Conservation (phyloP, 371 early-diverging fungal species). For the Gilbertella persicaria region DNA sequence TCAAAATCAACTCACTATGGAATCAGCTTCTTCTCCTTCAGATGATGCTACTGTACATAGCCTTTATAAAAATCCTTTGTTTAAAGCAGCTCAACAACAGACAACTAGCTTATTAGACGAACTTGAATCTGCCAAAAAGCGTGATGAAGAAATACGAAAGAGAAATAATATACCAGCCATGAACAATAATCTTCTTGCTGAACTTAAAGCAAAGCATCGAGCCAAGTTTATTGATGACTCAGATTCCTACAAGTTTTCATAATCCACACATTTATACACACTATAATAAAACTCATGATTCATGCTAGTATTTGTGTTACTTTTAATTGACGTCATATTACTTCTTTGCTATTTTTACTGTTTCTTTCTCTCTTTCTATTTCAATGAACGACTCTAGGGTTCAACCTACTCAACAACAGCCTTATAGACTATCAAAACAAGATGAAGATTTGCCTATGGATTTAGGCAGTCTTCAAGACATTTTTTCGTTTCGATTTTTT, state of each 20-base stretch:
- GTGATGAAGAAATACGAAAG: conserved; percentile 11
- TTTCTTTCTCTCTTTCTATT: too few species aligned
- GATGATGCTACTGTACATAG: neutral
- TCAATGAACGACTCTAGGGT: too few species aligned
- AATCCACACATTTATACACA: neutral
- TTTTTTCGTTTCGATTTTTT: conserved; percentile 37
- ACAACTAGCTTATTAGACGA: conserved; percentile 9
- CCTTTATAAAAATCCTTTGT: neutral
- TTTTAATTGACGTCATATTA: too few species aligned
- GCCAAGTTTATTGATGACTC: conserved; percentile 22
- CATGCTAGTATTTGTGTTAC: too few species aligned
- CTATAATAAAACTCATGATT: neutral
- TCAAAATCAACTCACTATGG: too few species aligned
- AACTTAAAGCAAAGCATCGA: conserved; percentile 22
- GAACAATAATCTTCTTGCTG: conserved; percentile 17
- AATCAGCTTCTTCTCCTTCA: neutral
- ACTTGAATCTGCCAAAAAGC: conserved; percentile 16
- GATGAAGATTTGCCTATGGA: conserved; percentile 36
- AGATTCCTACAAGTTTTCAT: conserved; percentile 31
- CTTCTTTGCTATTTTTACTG: too few species aligned
- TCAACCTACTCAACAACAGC: too few species aligned
- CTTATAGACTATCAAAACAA: conserved; percentile 17
- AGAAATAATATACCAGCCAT: conserved; percentile 15
- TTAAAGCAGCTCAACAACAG: conserved; percentile 1
- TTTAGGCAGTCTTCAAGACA: conserved; percentile 31